These are phyloP conservation scores for Micractinium conductrix DNA, from an alignment of 139 green algal genomes.

Conservation along the genomic window DNA sequence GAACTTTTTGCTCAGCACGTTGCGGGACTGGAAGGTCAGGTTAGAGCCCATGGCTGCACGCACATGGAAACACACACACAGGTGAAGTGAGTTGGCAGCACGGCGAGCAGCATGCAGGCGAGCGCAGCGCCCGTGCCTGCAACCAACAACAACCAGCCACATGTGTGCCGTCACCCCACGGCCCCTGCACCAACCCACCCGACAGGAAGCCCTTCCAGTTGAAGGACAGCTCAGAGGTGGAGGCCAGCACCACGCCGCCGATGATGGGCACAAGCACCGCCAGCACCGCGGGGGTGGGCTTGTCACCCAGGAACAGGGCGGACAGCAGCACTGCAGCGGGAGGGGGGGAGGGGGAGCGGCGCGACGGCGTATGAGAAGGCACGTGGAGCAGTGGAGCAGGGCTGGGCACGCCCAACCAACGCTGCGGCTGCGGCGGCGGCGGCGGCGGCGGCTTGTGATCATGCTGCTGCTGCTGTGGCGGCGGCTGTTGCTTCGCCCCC, in stretches of 20 bases:
- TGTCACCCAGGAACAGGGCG: conserved; percentile 86
- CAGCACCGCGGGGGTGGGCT: conserved; percentile 73
- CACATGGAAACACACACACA: too few relatives aligned
- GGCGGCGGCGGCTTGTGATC: too few relatives aligned
- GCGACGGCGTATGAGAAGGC: background rate
- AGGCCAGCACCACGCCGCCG: conserved; percentile 90
- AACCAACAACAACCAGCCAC: background rate
- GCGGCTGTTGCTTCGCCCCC: too few relatives aligned
- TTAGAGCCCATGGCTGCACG: conserved; percentile 90
- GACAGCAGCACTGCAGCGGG: conserved; percentile 77
- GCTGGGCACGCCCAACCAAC: too few relatives aligned
- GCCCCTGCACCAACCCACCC: background rate
- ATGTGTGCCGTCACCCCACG: background rate
- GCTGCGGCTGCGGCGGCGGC: too few relatives aligned
- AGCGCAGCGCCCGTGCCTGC: background rate
- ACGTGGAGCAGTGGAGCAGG: background rate
- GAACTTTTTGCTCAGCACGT: conserved; percentile 99
- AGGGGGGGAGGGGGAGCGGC: background rate
- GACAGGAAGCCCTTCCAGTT: conserved; percentile 84
- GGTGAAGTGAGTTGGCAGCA: background rate
- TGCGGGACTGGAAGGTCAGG: conserved; percentile 96
- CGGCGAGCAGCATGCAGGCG: background rate
- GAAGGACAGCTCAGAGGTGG: conserved; percentile 76
- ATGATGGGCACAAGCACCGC: conserved; percentile 91
- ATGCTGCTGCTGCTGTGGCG: too few relatives aligned